Evolutionary conservation across 108 stramenopile species (phyloP), one percentile per base, ranked within the genome.

Genomic region (Aurantiochytrium sp.): DNA sequence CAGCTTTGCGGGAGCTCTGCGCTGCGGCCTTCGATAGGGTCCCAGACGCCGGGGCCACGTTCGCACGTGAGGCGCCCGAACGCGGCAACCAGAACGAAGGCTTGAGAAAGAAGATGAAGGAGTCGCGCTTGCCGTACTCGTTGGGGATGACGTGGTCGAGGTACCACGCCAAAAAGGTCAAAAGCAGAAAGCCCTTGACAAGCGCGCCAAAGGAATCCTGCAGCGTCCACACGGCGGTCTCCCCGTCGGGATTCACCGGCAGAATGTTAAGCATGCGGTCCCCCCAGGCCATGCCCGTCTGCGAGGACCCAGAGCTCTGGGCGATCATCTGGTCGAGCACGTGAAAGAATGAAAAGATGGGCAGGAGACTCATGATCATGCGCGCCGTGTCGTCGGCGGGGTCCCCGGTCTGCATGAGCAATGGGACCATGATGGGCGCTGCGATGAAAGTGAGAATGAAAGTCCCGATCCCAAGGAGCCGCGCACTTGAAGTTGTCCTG

Each of bases 121-220:
- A 81, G n/a, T 81, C 73, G 24, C 73, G 73, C 45, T 48, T 91
- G 27, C 92, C 92, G 34, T 55, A 89, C 59, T 90, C 89, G 54
- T 59, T 68, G n/a, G 92, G 92, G 3, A 92, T 27, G 34, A 91
- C 89, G 30, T 87, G 36, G n/a, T 93, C 93, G 12, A 94, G 68
- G 81, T 94, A 94, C 91, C 91, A 92, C 0, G 93, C 93, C 0
- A 92, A 6, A 41, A 48, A 41, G 3, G 42, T 81, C 36, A 81
- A 8, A 30, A 81, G 1, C 10, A 41, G 30, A 48, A 81, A 48
- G 1, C 73, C 73, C 8, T 42, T 37, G 2, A 81, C 27, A 17
- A 81, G 39, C 12, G 73, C 39, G 12, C 45, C 42, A 48, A 81
- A 81, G 42, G 73, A 81, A 24, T 81, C 73, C n/a, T 48, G 39